Percentiles rank a stretch among this genome's conserved stretches.
phyloP scores from a whole-genome alignment of 2,329 filamentous ascomycete species.

The Elsinoe necatrix region DNA sequence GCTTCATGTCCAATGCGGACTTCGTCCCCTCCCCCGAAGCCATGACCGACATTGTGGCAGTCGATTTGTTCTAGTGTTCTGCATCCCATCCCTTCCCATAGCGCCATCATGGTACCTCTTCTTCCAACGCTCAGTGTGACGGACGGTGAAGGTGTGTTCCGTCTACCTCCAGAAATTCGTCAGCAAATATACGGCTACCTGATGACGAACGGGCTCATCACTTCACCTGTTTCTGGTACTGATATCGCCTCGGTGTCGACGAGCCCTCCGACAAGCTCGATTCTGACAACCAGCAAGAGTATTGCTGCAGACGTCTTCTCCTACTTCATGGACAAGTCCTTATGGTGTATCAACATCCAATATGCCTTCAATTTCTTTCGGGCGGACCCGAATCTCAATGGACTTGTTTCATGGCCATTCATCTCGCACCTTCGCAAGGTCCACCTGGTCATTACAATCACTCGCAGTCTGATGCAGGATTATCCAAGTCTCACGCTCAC shows the following conservation, averaged over 20 bases:
- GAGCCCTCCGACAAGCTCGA: slow-evolving; percentile 21
- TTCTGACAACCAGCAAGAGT: slow-evolving; percentile 24
- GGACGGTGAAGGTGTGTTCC: slow-evolving; percentile 21
- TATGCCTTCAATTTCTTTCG: slow-evolving; percentile 33
- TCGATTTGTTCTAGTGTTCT: neutral
- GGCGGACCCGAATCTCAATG: slow-evolving; percentile 26
- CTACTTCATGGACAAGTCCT: slow-evolving; percentile 27
- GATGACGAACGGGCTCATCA: slow-evolving; percentile 24
- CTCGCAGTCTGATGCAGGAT: slow-evolving; percentile 25
- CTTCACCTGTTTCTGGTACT: slow-evolving; percentile 23
- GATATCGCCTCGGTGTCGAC: slow-evolving; percentile 30
- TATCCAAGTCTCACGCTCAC: slow-evolving; percentile 28
- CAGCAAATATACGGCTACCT: slow-evolving; percentile 35
- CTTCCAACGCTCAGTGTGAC: neutral
- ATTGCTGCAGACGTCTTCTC: slow-evolving; percentile 26
- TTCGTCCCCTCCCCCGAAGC: neutral
- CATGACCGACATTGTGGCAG: neutral
- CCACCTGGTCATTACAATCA: slow-evolving; percentile 29
- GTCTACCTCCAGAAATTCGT: slow-evolving; percentile 38
- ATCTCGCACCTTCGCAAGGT: slow-evolving; percentile 25
- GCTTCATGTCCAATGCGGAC: neutral
- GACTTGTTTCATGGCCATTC: slow-evolving; percentile 21
- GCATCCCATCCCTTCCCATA: neutral
- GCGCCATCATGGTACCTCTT: neutral
- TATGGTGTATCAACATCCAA: slow-evolving; percentile 28